phyloP scores from a whole-genome alignment of 768 basidiomycete genomes.

The Rhodotorula graminis region DNA sequence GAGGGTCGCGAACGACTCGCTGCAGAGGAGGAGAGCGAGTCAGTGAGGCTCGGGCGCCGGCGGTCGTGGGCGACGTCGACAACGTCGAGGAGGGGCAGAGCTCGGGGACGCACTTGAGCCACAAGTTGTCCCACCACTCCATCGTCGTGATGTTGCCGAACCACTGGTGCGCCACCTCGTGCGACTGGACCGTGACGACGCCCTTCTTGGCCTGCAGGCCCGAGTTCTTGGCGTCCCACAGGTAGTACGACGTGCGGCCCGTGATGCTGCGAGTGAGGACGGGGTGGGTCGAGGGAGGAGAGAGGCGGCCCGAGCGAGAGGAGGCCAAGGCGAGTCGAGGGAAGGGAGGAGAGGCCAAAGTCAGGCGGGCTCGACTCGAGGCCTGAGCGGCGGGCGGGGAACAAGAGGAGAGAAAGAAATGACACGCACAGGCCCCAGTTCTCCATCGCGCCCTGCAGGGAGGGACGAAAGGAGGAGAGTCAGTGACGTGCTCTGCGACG shows the following conservation, averaged over 20 bases:
- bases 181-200: constrained; percentile 72
- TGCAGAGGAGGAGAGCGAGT: not conserved
- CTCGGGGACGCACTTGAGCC: constrained; percentile 45
- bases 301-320: no score
- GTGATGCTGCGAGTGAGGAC: constrained; percentile 55
- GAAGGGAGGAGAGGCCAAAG: not conserved
- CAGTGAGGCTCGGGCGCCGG: no score
- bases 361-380: not conserved
- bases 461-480: not conserved
- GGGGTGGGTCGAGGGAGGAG: no score
- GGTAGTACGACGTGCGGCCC: constrained; percentile 72
- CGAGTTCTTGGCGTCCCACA: constrained; percentile 70
- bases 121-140: constrained; percentile 53
- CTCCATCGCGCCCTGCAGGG: constrained; percentile 55
- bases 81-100: no score
- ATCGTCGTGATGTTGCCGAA: constrained; percentile 69
- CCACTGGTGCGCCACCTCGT: constrained; percentile 58
- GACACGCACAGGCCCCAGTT: constrained; percentile 59
- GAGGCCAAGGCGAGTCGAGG: no score
- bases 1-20: constrained; percentile 47
- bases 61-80: no score
- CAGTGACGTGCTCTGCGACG: not conserved
- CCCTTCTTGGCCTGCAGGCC: constrained; percentile 70
- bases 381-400: not conserved
- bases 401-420: not conserved